These are phyloP conservation scores for Acacia acuminata DNA, from an alignment of 306 rosid species.

Conservation along the genomic window DNA sequence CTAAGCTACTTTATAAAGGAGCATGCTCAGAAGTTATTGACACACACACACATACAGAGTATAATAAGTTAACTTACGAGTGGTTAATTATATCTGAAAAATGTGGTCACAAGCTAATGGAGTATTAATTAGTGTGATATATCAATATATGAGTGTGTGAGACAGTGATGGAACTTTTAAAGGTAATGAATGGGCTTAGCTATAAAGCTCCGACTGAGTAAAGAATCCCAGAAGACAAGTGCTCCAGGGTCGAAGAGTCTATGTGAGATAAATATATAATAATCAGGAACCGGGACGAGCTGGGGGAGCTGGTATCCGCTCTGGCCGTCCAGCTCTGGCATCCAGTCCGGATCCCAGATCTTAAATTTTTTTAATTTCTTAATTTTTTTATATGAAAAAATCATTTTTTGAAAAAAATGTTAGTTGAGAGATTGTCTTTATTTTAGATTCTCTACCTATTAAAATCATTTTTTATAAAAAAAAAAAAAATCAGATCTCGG, in stretches of 20 bases:
- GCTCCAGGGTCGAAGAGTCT: not conserved
- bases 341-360: too few species aligned
- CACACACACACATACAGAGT: not conserved
- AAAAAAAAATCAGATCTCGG: too few species aligned
- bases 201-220: not conserved
- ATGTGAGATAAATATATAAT: not conserved
- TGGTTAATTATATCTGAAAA: not conserved
- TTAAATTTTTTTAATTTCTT: too few species aligned
- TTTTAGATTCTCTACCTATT: too few species aligned
- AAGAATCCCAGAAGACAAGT: not conserved
- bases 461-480: too few species aligned
- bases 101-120: not conserved
- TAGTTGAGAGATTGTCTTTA: too few species aligned
- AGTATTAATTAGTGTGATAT: not conserved
- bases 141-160: not conserved
- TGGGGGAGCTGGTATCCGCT: too few species aligned
- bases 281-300: too few species aligned
- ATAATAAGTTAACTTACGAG: not conserved
- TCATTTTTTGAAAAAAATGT: too few species aligned
- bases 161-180: not conserved
- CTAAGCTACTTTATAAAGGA: not conserved
- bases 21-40: not conserved
- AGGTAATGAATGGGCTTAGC: not conserved
- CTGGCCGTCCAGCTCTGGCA: too few species aligned
- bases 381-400: too few species aligned